A percentile compares a stretch with the other conserved stretches of the same genome.
phyloP scores from a whole-genome alignment of 1,284 basidiomycete species.

The Cutaneotrichosporon mucoides region DNA sequence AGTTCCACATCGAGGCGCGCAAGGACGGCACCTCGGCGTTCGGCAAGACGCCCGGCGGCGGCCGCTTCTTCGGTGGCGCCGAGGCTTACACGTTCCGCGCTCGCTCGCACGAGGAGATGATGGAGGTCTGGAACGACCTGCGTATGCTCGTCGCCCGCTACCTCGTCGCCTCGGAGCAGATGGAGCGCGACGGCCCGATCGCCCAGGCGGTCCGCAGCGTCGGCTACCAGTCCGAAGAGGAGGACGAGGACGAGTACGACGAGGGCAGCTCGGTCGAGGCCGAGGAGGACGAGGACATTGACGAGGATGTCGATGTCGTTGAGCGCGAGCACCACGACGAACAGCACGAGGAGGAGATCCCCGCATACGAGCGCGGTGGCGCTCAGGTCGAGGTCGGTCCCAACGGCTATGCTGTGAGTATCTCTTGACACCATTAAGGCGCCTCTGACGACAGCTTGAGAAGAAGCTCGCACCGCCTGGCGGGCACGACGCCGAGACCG shows the following conservation, averaged over 20 bases:
- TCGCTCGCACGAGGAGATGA: conserved; percentile 90
- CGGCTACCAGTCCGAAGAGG: conserved; percentile 63
- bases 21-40: conserved; percentile 60
- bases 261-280: conserved; percentile 71
- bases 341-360: conserved; percentile 47
- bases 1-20: conserved; percentile 94
- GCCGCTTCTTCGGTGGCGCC: conserved; percentile 53
- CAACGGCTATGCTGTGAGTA: conserved; percentile 68
- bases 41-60: conserved; percentile 59
- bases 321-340: conserved; percentile 60
- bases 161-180: conserved; percentile 87
- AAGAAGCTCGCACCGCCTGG: conserved; percentile 19
- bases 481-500: conserved; percentile 17
- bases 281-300: conserved; percentile 51
- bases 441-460: conserved; percentile 8
- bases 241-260: conserved; percentile 65
- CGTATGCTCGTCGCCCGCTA: conserved; percentile 95
- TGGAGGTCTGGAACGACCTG: conserved; percentile 99
- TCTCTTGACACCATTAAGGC: conserved; percentile 11
- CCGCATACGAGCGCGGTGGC: conserved; percentile 50
- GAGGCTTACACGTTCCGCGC: conserved; percentile 87
- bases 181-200: conserved; percentile 89
- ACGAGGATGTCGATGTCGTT: conserved; percentile 39
- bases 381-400: conserved; percentile 55
- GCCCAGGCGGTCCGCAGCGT: conserved; percentile 85